phyloP scores from a whole-genome alignment of 306 rosid genomes.

The Comarum palustre region DNA sequence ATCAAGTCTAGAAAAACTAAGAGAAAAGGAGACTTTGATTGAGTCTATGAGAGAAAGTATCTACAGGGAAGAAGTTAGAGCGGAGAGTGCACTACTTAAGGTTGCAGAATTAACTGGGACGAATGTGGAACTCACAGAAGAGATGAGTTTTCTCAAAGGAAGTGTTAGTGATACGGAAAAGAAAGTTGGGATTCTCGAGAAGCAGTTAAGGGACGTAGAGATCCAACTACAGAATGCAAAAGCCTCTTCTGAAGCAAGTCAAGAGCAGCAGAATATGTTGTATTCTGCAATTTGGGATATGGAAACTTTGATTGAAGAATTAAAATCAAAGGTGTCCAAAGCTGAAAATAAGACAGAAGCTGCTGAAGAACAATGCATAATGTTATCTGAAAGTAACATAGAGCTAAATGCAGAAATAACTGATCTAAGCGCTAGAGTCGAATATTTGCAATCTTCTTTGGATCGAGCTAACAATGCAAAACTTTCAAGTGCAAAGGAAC shows the following conservation, averaged over 20 bases:
- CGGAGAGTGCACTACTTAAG: constrained; percentile 72
- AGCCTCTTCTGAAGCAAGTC: constrained; percentile 83
- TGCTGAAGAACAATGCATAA: constrained; percentile 56
- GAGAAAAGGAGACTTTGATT: constrained; percentile 51
- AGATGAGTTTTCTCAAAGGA: constrained; percentile 73
- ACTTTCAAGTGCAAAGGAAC: constrained; percentile 50
- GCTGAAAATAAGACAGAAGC: constrained; percentile 67
- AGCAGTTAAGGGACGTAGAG: constrained; percentile 76
- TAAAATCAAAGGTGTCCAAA: constrained; percentile 77
- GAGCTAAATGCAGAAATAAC: constrained; percentile 61
- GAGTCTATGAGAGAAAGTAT: constrained; percentile 62
- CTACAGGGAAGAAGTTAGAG: constrained; percentile 57
- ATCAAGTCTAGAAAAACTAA: constrained; percentile 48
- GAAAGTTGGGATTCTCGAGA: constrained; percentile 83
- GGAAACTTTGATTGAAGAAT: constrained; percentile 93
- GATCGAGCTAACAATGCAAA: constrained; percentile 50
- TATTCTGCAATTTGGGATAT: constrained; percentile 96
- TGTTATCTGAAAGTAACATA: constrained; percentile 58
- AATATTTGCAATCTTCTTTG: constrained; percentile 56
- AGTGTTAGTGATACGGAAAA: constrained; percentile 63
- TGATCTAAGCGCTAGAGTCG: constrained; percentile 47
- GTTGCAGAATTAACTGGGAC: constrained; percentile 72
- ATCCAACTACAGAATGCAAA: constrained; percentile 76
- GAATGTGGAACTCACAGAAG: constrained; percentile 82
- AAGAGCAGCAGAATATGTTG: constrained; percentile 95